Base-by-base conservation (phyloP, 495 filamentous ascomycete species). In the Aspergillus kassunensis region DNA sequence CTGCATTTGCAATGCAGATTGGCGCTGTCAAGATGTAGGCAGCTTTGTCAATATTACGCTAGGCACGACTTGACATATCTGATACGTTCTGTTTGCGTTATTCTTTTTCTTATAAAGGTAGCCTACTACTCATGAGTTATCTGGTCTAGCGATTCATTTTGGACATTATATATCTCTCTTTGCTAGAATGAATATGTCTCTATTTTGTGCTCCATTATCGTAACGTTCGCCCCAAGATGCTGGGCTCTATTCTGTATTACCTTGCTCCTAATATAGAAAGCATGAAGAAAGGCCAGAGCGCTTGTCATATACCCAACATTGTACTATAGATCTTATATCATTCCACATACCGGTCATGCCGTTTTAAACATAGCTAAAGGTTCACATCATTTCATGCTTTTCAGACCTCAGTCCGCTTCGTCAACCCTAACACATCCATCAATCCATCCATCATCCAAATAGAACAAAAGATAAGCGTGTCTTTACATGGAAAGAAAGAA, bases 1-100 rank as follows among this genome's bases (percentile, higher is more conserved):
- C 64, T 15, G 76, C 77, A 0, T 88, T 89, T 60, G 74, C 77
- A 4, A 42, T 52, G 0, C 67, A 72, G 21, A 61, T 76, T 27
- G 60, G 45, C 23, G 29, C 18, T 13, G 49, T 19, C 11, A 48
- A 44, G n/a, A 3, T 43, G 16, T 40, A 20, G 10, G 23, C 15
- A 37, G 9, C 16, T 27, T 13, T 13, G n/a, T 15, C 12, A 18
- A 18, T 23, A 21, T 12, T 25, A n/a, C n/a, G n/a, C n/a, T n/a
- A n/a, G n/a, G n/a, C n/a, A n/a, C n/a, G n/a, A n/a, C n/a, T n/a
- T n/a, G n/a, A n/a, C n/a, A n/a, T 19, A 13, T 9, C 4, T 27
- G 24, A 27, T 27, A 27, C 24, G 24, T 4, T 9, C 24, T 27
- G 24, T 27, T 27, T 27, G n/a, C n/a, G n/a, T n/a, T n/a, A n/a